These are phyloP conservation scores for Dendrobium chrysotoxum DNA, from an alignment of 106 monocot species.

Conservation along the genomic window DNA sequence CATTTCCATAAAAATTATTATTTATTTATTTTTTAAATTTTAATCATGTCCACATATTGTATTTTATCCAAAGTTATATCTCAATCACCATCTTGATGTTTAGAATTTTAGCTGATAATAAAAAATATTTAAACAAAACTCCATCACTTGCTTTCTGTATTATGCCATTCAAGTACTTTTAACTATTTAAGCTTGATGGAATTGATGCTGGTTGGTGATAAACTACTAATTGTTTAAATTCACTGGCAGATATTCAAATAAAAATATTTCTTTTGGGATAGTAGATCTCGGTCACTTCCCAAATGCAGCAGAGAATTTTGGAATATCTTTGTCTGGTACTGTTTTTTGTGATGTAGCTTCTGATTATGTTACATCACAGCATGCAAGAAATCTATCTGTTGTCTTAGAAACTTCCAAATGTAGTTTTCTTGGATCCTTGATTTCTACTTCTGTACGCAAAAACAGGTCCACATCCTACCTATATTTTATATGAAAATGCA, in stretches of 20 bases:
- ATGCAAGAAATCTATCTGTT: too few species aligned
- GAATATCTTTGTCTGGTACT: constrained; percentile 68
- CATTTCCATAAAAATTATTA: too few species aligned
- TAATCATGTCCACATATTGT: too few species aligned
- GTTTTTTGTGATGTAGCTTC: constrained; percentile 4
- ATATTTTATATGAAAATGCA: constrained; percentile 81
- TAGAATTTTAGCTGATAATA: too few species aligned
- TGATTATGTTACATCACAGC: background rate
- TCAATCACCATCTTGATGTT: too few species aligned
- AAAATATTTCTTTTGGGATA: constrained; percentile 80
- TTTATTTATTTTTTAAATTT: too few species aligned
- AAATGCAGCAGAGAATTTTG: constrained; percentile 81
- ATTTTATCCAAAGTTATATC: too few species aligned
- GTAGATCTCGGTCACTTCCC: constrained; percentile 92
- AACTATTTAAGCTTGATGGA: background rate
- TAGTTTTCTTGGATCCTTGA: background rate
- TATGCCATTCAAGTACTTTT: background rate
- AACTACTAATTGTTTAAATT: constrained; percentile 3
- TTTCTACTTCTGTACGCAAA: background rate
- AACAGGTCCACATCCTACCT: constrained; percentile 65
- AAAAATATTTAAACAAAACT: background rate
- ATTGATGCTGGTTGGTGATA: too few species aligned
- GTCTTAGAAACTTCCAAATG: background rate
- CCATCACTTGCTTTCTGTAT: background rate
- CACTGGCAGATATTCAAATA: constrained; percentile 79